These are phyloP conservation scores for Wallemia mellicola DNA, from an alignment of 1,284 basidiomycete genomes.

Conservation along the genomic window DNA sequence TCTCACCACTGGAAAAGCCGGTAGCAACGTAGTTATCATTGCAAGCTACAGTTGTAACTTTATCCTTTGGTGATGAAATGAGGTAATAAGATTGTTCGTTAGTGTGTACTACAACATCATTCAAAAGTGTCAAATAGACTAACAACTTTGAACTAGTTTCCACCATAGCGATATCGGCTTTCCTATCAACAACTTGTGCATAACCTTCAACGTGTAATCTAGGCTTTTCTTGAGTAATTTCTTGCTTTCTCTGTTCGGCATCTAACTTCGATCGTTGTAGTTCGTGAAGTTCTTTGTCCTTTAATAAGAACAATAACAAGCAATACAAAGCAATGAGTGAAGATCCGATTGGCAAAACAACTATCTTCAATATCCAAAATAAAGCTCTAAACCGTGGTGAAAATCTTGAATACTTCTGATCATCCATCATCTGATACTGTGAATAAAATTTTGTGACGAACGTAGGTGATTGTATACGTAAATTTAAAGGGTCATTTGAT, in stretches of 20 bases:
- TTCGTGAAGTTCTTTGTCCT: slow-evolving; percentile 68
- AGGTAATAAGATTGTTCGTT: too few species aligned
- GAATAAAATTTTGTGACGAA: slow-evolving; percentile 4
- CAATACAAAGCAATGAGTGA: slow-evolving; percentile 47
- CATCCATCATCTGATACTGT: background rate
- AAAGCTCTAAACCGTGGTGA: slow-evolving; percentile 20
- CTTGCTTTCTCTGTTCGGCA: slow-evolving; percentile 1
- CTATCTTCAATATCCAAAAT: slow-evolving; percentile 45
- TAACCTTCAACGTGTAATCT: background rate
- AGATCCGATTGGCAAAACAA: slow-evolving; percentile 50
- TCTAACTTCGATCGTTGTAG: slow-evolving; percentile 37
- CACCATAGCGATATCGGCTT: background rate
- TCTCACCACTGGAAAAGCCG: too few species aligned
- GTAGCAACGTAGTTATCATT: background rate
- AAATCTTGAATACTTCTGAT: slow-evolving; percentile 7
- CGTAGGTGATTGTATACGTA: too few species aligned
- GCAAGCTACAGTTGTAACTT: too few species aligned
- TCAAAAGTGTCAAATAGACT: background rate
- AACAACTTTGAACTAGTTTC: background rate
- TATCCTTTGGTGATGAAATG: too few species aligned
- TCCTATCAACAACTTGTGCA: background rate
- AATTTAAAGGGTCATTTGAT: too few species aligned
- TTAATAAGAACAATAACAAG: slow-evolving; percentile 60
- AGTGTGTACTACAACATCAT: background rate
- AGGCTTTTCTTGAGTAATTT: background rate